Evolutionary conservation across 805 yeast species (phyloP).

Genomic region (Sungouiozyma ichnusensis): DNA sequence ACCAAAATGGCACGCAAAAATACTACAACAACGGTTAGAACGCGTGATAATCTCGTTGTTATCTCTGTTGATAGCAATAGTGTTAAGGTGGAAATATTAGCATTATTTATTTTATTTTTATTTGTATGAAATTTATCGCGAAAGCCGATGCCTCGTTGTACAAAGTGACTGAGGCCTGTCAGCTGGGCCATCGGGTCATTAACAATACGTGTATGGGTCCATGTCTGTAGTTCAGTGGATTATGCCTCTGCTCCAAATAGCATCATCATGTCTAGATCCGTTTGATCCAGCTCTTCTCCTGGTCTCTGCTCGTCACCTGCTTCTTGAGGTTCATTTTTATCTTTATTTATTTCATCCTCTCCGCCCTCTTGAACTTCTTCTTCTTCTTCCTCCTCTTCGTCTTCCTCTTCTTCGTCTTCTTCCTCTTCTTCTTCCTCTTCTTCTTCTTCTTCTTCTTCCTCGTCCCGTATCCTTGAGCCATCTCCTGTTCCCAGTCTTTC

Average conservation of each 20-base stretch:
- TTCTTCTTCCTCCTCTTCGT: slow-evolving; percentile 23
- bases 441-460: slow-evolving; percentile 26
- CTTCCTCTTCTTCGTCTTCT: slow-evolving; percentile 29
- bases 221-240: too few relatives aligned
- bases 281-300: slow-evolving; percentile 28
- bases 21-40: too few relatives aligned
- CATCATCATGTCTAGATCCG: slow-evolving; percentile 30
- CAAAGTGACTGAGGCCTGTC: background rate
- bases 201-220: background rate
- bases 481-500: slow-evolving; percentile 9
- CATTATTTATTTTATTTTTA: too few relatives aligned
- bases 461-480: slow-evolving; percentile 15
- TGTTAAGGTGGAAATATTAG: background rate
- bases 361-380: slow-evolving; percentile 13
- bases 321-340: slow-evolving; percentile 24
- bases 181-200: background rate
- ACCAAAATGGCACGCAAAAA: too few relatives aligned
- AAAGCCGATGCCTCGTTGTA: background rate
- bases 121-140: background rate
- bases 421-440: slow-evolving; percentile 27
- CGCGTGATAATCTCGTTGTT: background rate
- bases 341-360: slow-evolving; percentile 21
- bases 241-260: slow-evolving; percentile 29
- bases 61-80: background rate
- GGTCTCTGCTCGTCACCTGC: slow-evolving; percentile 6